These are phyloP conservation scores for Paracoccidioides lutzii DNA, from an alignment of 2,329 filamentous ascomycete genomes.

Conservation along the genomic window DNA sequence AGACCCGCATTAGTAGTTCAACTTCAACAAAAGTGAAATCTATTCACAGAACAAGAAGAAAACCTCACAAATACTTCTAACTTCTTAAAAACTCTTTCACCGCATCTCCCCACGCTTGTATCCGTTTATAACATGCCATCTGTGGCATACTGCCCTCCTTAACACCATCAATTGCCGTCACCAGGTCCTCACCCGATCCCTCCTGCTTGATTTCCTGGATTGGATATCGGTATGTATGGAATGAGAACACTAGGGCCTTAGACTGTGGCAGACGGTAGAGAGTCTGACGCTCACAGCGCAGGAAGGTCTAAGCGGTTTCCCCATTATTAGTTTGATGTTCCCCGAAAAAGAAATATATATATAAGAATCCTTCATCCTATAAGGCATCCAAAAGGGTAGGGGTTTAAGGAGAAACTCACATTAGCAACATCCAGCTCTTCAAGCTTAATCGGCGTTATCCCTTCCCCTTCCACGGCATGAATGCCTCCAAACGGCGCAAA, in stretches of 20 bases:
- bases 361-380: not conserved
- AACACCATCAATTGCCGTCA: slow-evolving; percentile 47
- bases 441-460: slow-evolving; percentile 15
- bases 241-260: slow-evolving; percentile 45
- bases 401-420: slow-evolving; percentile 16
- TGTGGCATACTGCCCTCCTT: slow-evolving; percentile 42
- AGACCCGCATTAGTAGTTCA: not conserved
- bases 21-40: not conserved
- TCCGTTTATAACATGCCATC: slow-evolving; percentile 48
- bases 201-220: slow-evolving; percentile 44
- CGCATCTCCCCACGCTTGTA: slow-evolving; percentile 43
- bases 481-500: slow-evolving; percentile 28
- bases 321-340: slow-evolving; percentile 5
- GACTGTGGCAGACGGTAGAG: slow-evolving; percentile 45
- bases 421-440: slow-evolving; percentile 36
- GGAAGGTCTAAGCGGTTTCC: slow-evolving; percentile 23
- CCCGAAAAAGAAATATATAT: not conserved
- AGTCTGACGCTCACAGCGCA: slow-evolving; percentile 49
- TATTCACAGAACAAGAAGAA: not conserved
- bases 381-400: slow-evolving; percentile 1
- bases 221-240: slow-evolving; percentile 51
- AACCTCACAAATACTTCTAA: not conserved
- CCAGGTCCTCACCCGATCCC: slow-evolving; percentile 41
- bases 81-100: slow-evolving; percentile 39
- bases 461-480: slow-evolving; percentile 19